Evolutionary conservation across 345 rosid species (phyloP).

Genomic region (Salix dunnii): DNA sequence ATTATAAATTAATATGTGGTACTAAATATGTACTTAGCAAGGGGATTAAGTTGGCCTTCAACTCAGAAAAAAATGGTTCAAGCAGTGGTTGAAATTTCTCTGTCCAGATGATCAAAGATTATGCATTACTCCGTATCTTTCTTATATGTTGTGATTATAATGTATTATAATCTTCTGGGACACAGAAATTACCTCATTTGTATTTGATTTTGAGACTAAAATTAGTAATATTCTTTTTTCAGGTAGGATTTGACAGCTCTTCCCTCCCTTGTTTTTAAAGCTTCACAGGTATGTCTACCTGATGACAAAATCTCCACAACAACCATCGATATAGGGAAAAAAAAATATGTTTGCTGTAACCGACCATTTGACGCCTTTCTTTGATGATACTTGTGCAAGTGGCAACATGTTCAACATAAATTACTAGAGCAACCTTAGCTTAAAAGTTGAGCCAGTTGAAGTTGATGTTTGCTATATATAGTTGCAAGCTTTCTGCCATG

Average conservation of each 20-base stretch:
- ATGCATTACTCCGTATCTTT: background rate
- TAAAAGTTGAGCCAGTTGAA: background rate
- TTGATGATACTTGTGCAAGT: background rate
- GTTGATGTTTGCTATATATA: too few relatives aligned
- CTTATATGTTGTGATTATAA: background rate
- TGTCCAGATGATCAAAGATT: background rate
- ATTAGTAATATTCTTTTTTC: background rate
- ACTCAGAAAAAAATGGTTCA: conserved; percentile 13
- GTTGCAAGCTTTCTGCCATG: too few relatives aligned
- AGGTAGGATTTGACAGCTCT: conserved; percentile 15
- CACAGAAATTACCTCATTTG: too few relatives aligned
- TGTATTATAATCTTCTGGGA: background rate
- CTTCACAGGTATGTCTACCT: conserved; percentile 1
- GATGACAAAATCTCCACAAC: background rate
- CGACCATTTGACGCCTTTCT: too few relatives aligned
- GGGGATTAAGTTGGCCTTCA: background rate
- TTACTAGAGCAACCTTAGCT: background rate
- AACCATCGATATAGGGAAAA: background rate
- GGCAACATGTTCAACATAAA: background rate
- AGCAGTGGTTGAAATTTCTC: conserved; percentile 21
- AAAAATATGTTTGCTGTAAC: too few relatives aligned
- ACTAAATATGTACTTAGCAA: background rate
- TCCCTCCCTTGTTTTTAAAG: conserved; percentile 17
- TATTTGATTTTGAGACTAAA: too few relatives aligned
- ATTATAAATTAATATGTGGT: too few relatives aligned